These are phyloP conservation scores for Penicillium lividum DNA, from an alignment of 495 filamentous ascomycete species.

Conservation along the genomic window DNA sequence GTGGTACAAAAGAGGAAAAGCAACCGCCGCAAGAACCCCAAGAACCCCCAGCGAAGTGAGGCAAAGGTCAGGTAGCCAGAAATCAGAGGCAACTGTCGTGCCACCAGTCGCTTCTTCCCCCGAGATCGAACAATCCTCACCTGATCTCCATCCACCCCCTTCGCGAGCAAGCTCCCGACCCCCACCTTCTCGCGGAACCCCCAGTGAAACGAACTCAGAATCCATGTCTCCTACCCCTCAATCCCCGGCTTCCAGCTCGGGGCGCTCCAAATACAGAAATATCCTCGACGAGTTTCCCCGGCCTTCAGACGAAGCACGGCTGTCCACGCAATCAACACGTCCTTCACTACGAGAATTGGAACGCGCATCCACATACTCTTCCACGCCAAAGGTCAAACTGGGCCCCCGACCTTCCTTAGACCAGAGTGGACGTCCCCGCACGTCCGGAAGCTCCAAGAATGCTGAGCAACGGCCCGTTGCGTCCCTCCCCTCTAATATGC, in stretches of 20 bases:
- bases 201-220: conserved; percentile 19
- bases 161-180: conserved; percentile 24
- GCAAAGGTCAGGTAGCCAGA: conserved; percentile 37
- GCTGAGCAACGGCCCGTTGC: conserved; percentile 69
- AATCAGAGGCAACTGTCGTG: conserved; percentile 43
- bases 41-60: conserved; percentile 21
- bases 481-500: conserved; percentile 57
- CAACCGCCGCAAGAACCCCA: conserved; percentile 8
- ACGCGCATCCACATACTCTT: conserved; percentile 45
- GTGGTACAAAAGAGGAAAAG: conserved; percentile 53
- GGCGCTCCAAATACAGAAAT: conserved; percentile 22
- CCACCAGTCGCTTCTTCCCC: conserved; percentile 31
- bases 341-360: conserved; percentile 63
- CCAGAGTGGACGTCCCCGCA: conserved; percentile 62
- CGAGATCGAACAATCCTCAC: conserved; percentile 18
- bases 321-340: conserved; percentile 67
- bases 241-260: conserved; percentile 21
- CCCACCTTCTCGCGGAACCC: conserved; percentile 24
- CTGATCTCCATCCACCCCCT: conserved; percentile 21
- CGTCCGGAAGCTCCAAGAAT: conserved; percentile 49
- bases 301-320: conserved; percentile 40
- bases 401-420: conserved; percentile 81
- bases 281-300: conserved; percentile 44
- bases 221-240: conserved; percentile 20
- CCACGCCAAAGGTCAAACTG: conserved; percentile 74